Evolutionary conservation across 352 stramenopile genomes (phyloP).

Genomic region (Pythium coloratum): DNA sequence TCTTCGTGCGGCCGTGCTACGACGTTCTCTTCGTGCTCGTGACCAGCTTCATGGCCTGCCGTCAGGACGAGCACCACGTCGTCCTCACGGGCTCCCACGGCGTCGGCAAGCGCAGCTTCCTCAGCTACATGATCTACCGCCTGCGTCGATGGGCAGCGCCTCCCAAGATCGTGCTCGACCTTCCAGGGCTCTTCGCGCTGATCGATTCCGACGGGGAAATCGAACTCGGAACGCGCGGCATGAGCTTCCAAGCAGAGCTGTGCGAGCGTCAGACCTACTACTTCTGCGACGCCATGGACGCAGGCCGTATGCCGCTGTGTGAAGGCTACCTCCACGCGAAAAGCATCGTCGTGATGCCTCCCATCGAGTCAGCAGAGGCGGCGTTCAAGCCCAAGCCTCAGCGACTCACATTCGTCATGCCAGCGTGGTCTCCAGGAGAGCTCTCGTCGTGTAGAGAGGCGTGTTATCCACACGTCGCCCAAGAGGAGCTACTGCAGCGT

Average conservation of each 20-base stretch:
- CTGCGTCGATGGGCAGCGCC: slow-evolving; percentile 16
- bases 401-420: slow-evolving; percentile 33
- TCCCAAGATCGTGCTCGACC: slow-evolving; percentile 34
- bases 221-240: slow-evolving; percentile 21
- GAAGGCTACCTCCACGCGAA: slow-evolving; percentile 22
- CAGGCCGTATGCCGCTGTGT: background rate
- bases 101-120: slow-evolving; percentile 42
- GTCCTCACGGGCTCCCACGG: slow-evolving; percentile 38
- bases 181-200: slow-evolving; percentile 34
- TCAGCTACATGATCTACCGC: slow-evolving; percentile 37
- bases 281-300: slow-evolving; percentile 28
- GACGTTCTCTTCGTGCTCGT: slow-evolving; percentile 4
- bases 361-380: background rate
- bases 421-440: slow-evolving; percentile 37
- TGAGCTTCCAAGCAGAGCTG: slow-evolving; percentile 33
- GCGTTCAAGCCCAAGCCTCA: slow-evolving; percentile 12
- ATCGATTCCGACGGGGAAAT: slow-evolving; percentile 29
- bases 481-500: slow-evolving; percentile 28
- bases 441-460: slow-evolving; percentile 34
- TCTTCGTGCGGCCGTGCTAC: slow-evolving; percentile 23
- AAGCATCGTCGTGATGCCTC: slow-evolving; percentile 25
- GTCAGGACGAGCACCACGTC: slow-evolving; percentile 19
- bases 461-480: slow-evolving; percentile 31
- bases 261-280: slow-evolving; percentile 31
- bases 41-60: slow-evolving; percentile 10